Conservation (phyloP, 2,329 filamentous ascomycete genomes). For the Huntiella abstrusa region DNA sequence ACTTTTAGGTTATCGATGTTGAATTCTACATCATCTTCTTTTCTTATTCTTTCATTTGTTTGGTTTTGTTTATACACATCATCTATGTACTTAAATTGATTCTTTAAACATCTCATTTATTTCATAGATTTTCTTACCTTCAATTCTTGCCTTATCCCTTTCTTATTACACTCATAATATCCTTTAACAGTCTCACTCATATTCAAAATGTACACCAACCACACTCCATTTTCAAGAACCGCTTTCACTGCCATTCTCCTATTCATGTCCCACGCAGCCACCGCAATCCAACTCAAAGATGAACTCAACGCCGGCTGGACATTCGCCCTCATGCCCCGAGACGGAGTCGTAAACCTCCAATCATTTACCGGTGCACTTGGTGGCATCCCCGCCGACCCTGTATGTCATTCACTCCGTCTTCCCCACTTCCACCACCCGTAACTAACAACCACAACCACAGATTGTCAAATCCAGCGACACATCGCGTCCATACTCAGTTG, state of each 20-base stretch:
- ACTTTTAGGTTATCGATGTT: not conserved
- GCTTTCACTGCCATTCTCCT: conserved; percentile 1
- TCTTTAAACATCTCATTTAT: too few relatives aligned
- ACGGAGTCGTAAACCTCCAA: conserved; percentile 21
- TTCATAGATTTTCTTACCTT: not conserved
- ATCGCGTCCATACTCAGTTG: conserved; percentile 24
- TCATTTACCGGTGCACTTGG: conserved; percentile 23
- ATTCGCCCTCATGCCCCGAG: conserved; percentile 20
- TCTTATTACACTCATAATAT: too few relatives aligned
- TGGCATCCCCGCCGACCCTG: conserved; percentile 17
- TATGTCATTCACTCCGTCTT: not conserved
- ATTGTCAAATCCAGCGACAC: conserved; percentile 23
- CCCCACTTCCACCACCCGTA: not conserved
- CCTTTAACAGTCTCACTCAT: too few relatives aligned
- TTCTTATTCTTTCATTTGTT: not conserved
- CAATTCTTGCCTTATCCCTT: not conserved
- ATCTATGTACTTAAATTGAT: too few relatives aligned
- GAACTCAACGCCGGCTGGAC: conserved; percentile 20
- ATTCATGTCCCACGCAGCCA: conserved; percentile 1
- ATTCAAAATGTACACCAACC: not conserved
- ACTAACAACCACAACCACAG: conserved; percentile 13
- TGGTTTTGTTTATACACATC: too few relatives aligned
- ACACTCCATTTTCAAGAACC: not conserved
- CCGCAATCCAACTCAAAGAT: conserved; percentile 16
- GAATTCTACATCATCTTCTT: not conserved